phyloP scores from a whole-genome alignment of 139 green algal species.

The Micromonas commoda region DNA sequence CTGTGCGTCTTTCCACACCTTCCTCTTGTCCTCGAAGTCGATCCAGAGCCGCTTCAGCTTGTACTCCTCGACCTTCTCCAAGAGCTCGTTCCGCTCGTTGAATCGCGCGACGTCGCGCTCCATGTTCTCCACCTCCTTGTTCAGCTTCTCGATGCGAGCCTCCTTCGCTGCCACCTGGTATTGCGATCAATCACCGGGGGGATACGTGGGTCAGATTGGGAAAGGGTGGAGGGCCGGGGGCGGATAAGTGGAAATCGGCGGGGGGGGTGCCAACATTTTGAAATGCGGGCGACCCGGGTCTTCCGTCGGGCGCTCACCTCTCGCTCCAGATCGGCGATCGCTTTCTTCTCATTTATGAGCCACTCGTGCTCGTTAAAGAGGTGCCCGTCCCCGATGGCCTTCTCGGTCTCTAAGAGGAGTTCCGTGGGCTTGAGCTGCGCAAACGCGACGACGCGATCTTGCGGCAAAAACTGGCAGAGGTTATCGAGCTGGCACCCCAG shows the following conservation, averaged over 20 bases:
- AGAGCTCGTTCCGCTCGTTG: constrained; percentile 42
- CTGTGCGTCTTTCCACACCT: not conserved
- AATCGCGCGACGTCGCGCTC: constrained; percentile 63
- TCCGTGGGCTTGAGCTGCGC: constrained; percentile 63
- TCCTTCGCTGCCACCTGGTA: too few relatives aligned
- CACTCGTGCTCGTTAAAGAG: constrained; percentile 66
- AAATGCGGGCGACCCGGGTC: too few relatives aligned
- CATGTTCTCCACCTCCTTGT: constrained; percentile 29
- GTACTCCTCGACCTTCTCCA: not conserved
- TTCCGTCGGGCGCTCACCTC: not conserved
- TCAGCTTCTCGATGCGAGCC: constrained; percentile 18
- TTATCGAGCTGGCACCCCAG: constrained; percentile 96
- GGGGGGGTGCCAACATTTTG: too few relatives aligned
- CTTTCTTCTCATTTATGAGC: constrained; percentile 56
- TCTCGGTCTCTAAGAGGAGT: constrained; percentile 84
- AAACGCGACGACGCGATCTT: constrained; percentile 91
- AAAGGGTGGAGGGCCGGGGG: too few relatives aligned
- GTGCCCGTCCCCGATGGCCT: constrained; percentile 64
- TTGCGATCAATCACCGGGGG: too few relatives aligned
- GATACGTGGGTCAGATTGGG: too few relatives aligned
- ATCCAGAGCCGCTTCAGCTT: constrained; percentile 6
- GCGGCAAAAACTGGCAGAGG: constrained; percentile 91
- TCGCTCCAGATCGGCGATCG: constrained; percentile 35
- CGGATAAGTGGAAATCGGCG: too few relatives aligned
- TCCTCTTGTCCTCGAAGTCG: not conserved